A percentile compares a stretch with the other conserved stretches of the same genome.
These are phyloP conservation scores for Ceratobasidium sp. DNA, from an alignment of 1,284 basidiomycete genomes.

Conservation along the genomic window DNA sequence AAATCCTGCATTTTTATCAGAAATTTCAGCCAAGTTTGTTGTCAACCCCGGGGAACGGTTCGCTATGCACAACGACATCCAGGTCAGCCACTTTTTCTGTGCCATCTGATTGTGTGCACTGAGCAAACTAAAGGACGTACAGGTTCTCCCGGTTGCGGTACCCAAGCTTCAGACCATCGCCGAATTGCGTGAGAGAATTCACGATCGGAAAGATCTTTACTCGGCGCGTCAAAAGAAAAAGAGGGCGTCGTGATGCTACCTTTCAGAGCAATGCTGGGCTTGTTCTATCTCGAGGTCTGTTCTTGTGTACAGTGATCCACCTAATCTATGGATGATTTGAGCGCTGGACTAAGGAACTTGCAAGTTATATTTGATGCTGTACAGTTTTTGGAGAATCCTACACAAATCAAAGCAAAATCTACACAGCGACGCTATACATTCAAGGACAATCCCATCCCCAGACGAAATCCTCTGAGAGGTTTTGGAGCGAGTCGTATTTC, in stretches of 20 bases:
- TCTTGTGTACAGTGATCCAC: not conserved
- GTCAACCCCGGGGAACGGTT: slow-evolving; percentile 32
- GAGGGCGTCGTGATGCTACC: not conserved
- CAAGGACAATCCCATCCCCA: slow-evolving; percentile 50
- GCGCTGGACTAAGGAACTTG: not conserved
- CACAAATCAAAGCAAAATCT: not conserved
- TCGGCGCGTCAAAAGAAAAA: slow-evolving; percentile 41
- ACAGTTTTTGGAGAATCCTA: slow-evolving; percentile 7
- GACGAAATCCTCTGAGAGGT: slow-evolving; percentile 47
- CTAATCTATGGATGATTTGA: not conserved
- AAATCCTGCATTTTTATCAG: slow-evolving; percentile 26
- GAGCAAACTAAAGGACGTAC: slow-evolving; percentile 4
- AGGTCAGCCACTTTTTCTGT: slow-evolving; percentile 14
- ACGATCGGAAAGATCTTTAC: slow-evolving; percentile 31
- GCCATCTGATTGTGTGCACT: not conserved
- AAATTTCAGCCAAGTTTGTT: slow-evolving; percentile 40
- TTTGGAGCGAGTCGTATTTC: slow-evolving; percentile 19
- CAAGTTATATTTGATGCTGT: slow-evolving; percentile 9
- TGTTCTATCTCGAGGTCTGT: not conserved
- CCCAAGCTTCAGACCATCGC: slow-evolving; percentile 33
- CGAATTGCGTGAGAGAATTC: slow-evolving; percentile 34
- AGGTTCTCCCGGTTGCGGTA: slow-evolving; percentile 30
- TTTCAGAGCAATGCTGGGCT: not conserved
- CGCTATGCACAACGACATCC: slow-evolving; percentile 26
- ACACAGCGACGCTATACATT: not conserved